Conservation (phyloP, 2,329 filamentous ascomycete genomes). For the Akanthomyces muscarius region DNA sequence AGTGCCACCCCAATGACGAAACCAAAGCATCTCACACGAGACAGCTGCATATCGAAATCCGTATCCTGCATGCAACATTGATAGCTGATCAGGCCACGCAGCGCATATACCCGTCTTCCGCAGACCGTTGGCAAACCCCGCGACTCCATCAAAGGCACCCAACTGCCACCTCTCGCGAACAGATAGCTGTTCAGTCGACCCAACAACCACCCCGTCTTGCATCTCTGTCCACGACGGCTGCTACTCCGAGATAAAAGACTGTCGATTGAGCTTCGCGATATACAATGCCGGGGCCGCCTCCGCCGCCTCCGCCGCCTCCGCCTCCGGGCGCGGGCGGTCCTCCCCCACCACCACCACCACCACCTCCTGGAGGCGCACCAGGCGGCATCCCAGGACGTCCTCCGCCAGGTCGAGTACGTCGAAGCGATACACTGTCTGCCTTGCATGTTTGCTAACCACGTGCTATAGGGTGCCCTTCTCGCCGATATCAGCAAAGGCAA, state of each 20-base stretch:
- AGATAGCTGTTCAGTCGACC: background rate
- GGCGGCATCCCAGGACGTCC: conserved; percentile 56
- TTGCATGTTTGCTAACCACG: background rate
- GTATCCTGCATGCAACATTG: background rate
- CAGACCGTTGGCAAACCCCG: background rate
- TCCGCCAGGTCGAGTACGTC: conserved; percentile 58
- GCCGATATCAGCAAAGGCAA: conserved; percentile 82
- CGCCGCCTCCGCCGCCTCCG: conserved; percentile 67
- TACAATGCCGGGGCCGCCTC: conserved; percentile 47
- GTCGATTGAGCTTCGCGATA: conserved; percentile 1
- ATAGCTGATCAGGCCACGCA: background rate
- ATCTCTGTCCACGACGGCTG: background rate
- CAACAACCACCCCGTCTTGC: background rate
- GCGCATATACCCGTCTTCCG: background rate
- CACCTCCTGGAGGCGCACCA: conserved; percentile 42
- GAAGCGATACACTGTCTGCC: background rate
- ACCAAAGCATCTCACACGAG: conserved; percentile 15
- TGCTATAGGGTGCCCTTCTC: conserved; percentile 71
- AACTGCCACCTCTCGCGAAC: background rate
- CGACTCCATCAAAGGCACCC: background rate
- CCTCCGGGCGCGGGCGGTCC: conserved; percentile 60
- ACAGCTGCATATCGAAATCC: background rate
- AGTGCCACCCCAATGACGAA: conserved; percentile 19
- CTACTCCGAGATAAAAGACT: conserved; percentile 5
- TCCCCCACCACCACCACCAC: conserved; percentile 63